A percentile compares a stretch with the other conserved stretches of the same genome.
Evolutionary conservation across 208 protist genomes (phyloP).

Genomic region (Wallacemonas sp.): DNA sequence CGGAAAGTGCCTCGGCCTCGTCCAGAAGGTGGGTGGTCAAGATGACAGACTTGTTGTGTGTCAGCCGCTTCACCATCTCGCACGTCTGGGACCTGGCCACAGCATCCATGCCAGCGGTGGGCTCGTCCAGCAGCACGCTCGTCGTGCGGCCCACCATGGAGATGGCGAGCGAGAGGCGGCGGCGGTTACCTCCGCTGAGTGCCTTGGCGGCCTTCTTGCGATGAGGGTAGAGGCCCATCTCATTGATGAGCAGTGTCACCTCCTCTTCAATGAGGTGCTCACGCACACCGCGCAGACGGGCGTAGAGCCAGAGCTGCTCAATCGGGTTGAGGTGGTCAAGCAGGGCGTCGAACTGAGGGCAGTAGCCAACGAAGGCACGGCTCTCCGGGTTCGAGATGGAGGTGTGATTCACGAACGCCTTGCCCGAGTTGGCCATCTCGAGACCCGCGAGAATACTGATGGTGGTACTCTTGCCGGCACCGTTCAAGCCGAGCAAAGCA

Average conservation of each 20-base stretch:
- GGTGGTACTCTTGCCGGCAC: conserved; percentile 91
- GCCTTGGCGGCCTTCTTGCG: conserved; percentile 39
- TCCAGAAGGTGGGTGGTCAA: conserved; percentile 91
- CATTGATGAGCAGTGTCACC: conserved; percentile 44
- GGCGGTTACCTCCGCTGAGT: conserved; percentile 87
- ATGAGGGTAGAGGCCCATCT: conserved; percentile 51
- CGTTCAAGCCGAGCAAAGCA: conserved; percentile 90
- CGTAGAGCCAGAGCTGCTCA: conserved; percentile 94
- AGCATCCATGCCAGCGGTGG: conserved; percentile 89
- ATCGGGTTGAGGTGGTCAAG: conserved; percentile 86
- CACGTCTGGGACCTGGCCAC: conserved; percentile 74
- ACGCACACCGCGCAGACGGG: conserved; percentile 58
- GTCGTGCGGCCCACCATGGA: conserved; percentile 86
- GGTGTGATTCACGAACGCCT: conserved; percentile 63
- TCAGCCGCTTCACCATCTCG: conserved; percentile 69
- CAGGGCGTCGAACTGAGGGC: conserved; percentile 95
- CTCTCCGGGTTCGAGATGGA: conserved; percentile 30
- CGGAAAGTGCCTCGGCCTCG: conserved; percentile 83
- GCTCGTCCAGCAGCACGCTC: conserved; percentile 87
- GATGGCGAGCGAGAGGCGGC: conserved; percentile 85
- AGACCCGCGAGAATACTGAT: conserved; percentile 86
- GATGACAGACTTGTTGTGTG: conserved; percentile 56
- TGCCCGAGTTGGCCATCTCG: conserved; percentile 63
- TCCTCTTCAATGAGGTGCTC: conserved; percentile 45
- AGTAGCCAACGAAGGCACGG: conserved; percentile 89